Percentiles rank a stretch among this genome's conserved stretches.
Conservation (phyloP, 1,284 basidiomycete genomes). For the Cutaneotrichosporon dermatis region DNA sequence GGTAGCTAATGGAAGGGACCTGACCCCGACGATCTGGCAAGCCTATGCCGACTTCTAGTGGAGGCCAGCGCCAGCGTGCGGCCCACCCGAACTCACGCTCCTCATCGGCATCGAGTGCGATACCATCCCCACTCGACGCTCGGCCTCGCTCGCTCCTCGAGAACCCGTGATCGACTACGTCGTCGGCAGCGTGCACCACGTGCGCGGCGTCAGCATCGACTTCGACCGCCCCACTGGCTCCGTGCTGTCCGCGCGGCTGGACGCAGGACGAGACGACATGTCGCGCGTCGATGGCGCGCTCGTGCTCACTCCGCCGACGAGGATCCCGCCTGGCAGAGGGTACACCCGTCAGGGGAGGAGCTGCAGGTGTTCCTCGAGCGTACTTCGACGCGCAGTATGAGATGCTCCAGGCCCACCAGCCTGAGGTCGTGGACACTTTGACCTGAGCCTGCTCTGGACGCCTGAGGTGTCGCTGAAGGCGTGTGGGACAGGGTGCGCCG, state of each 20-base stretch:
- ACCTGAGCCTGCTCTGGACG: conserved; percentile 77
- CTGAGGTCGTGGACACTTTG: conserved; percentile 93
- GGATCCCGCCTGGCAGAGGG: conserved; percentile 9
- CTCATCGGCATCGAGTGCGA: conserved; percentile 94
- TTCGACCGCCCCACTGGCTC: conserved; percentile 60
- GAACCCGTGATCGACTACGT: conserved; percentile 70
- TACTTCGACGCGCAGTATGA: conserved; percentile 82
- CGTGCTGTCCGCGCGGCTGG: conserved; percentile 20
- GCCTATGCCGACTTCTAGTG: conserved; percentile 33
- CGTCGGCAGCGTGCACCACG: conserved; percentile 92
- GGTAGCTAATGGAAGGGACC: conserved; percentile 30
- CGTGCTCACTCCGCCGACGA: conserved; percentile 51
- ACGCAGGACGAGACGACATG: conserved; percentile 2
- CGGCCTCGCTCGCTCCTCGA: conserved; percentile 52
- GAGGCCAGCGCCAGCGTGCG: conserved; percentile 66
- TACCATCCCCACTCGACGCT: conserved; percentile 67
- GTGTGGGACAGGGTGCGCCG: conserved; percentile 62
- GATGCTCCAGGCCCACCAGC: conserved; percentile 65
- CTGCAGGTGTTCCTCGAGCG: conserved; percentile 54
- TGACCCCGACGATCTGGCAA: conserved; percentile 34
- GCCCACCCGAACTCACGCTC: conserved; percentile 47
- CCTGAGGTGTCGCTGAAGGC: conserved; percentile 56
- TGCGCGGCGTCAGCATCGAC: conserved; percentile 82
- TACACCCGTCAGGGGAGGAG: conserved; percentile 16
- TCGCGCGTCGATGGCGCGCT: neutral